A percentile compares a stretch with the other conserved stretches of the same genome.
Evolutionary conservation across 208 protist species (phyloP).

Genomic region (Crithidia brevicula): DNA sequence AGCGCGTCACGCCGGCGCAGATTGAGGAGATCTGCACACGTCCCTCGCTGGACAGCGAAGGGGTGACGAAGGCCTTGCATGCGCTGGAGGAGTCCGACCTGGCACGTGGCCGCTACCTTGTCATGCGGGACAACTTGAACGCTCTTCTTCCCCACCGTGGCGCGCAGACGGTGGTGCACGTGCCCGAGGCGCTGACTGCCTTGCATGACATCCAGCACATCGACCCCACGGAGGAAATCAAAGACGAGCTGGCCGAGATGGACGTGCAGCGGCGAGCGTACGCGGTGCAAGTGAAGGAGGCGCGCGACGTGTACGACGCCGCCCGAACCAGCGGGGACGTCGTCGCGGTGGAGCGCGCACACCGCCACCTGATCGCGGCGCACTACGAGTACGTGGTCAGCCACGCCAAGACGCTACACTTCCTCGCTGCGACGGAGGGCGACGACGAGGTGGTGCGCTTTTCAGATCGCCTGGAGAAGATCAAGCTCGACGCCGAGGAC

Average conservation of each 20-base stretch:
- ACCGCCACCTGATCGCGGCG: constrained; percentile 78
- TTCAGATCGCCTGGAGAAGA: constrained; percentile 47
- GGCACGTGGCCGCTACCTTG: constrained; percentile 62
- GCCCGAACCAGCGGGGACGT: constrained; percentile 62
- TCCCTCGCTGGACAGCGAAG: constrained; percentile 48
- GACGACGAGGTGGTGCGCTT: constrained; percentile 51
- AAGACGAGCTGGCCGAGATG: constrained; percentile 71
- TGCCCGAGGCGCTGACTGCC: constrained; percentile 54
- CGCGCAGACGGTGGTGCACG: constrained; percentile 35
- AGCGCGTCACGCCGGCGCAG: constrained; percentile 48
- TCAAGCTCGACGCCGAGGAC: constrained; percentile 61
- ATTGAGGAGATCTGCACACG: constrained; percentile 49
- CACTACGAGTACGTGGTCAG: constrained; percentile 74
- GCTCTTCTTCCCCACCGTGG: constrained; percentile 56
- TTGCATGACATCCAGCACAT: constrained; percentile 80
- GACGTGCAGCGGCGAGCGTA: constrained; percentile 45
- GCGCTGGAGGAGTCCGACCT: constrained; percentile 50
- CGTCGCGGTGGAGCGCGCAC: constrained; percentile 71
- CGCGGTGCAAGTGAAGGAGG: constrained; percentile 46
- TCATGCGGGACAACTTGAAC: constrained; percentile 67
- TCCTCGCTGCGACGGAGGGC: constrained; percentile 39
- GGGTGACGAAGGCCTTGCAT: constrained; percentile 45
- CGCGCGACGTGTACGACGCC: constrained; percentile 47
- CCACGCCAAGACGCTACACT: constrained; percentile 57
- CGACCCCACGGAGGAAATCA: constrained; percentile 57